A percentile compares a stretch with the other conserved stretches of the same genome.
Evolutionary conservation across 1,139 yeast species (phyloP).

Genomic region (Scheffersomyces segobiensis): DNA sequence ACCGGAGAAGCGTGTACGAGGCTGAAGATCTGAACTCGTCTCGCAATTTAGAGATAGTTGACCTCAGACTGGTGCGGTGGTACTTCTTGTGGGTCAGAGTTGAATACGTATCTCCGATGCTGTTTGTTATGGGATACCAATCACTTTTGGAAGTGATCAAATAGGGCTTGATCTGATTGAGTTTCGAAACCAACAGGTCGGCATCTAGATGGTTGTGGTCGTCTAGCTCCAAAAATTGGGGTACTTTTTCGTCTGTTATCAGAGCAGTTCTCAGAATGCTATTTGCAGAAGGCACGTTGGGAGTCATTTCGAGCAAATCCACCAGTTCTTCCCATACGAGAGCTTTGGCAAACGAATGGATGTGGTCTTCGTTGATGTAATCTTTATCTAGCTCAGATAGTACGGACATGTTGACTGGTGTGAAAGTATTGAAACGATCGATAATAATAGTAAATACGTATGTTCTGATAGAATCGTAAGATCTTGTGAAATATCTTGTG

Average conservation of each 20-base stretch:
- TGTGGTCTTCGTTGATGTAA: conserved; percentile 38
- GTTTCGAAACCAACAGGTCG: conserved; percentile 1
- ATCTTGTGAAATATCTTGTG: background rate
- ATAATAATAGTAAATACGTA: background rate
- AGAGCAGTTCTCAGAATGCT: background rate
- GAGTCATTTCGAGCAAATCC: conserved; percentile 14
- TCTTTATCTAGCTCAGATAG: conserved; percentile 34
- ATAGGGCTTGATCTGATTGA: conserved; percentile 17
- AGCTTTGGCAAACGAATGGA: conserved; percentile 43
- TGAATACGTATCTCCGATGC: conserved; percentile 4
- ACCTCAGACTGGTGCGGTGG: conserved; percentile 3
- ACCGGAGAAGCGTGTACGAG: conserved; percentile 57
- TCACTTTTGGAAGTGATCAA: conserved; percentile 61
- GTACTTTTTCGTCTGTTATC: background rate
- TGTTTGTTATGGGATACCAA: conserved; percentile 60
- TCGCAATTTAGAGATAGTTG: conserved; percentile 17
- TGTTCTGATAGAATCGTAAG: too few relatives aligned
- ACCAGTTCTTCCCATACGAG: conserved; percentile 39
- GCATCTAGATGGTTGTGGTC: background rate
- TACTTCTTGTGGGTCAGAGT: conserved; percentile 2
- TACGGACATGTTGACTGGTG: background rate
- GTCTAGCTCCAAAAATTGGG: background rate
- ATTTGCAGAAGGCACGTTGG: conserved; percentile 6
- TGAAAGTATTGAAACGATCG: background rate
- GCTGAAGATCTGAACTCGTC: conserved; percentile 49